Base-by-base conservation (phyloP, 1,284 basidiomycete species). In the Sporisorium reilianum region DNA sequence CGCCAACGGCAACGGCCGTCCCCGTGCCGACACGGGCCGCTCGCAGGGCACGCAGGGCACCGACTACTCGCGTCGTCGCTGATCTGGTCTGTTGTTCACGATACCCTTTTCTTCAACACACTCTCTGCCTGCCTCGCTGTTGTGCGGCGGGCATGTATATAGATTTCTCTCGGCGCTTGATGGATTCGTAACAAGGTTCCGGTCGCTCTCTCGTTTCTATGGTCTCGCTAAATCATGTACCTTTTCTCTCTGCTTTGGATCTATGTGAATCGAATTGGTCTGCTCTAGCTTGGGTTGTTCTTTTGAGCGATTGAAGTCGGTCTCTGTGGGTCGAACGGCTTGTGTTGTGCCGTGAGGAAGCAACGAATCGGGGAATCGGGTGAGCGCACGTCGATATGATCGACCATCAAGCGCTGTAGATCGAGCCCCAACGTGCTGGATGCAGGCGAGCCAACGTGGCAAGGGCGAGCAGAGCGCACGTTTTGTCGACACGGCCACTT, bases 1-100 rank as follows among this genome's bases (percentile, higher is more conserved):
- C 23, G 50, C 46, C 49, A 69, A 61, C 38, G 65, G 64, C 2
- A 64, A 57, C 36, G 66, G 62, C 23, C 48, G 66, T n/a, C 34
- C 55, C n/a, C 42, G 71, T 34, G 62, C 65, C 12, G 56, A 62
- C 22, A 64, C 64, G 18, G 49, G 51, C 38, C 32, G 57, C 2
- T 70, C 67, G 25, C 55, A 59, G 25, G 54, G 34, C 28, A 71
- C 67, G 25, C 55, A 59, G 25, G 54, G 34, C 28, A 71, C 73
- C n/a, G 64, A 75, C 36, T 71, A 71, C 41, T 71, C 68, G 18
- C 68, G 64, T 8, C 40, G 68, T 5, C 68, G 73, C 44, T 71
- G 49, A 59, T n/a, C n/a, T n/a, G n/a, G n/a, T n/a, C n/a, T n/a
- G n/a, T 20, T 9, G 12, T 16, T 8, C 18, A 20, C 8, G 48